Evolutionary conservation across 495 filamentous ascomycete genomes (phyloP).

Genomic region (Lophiostoma macrostomum): DNA sequence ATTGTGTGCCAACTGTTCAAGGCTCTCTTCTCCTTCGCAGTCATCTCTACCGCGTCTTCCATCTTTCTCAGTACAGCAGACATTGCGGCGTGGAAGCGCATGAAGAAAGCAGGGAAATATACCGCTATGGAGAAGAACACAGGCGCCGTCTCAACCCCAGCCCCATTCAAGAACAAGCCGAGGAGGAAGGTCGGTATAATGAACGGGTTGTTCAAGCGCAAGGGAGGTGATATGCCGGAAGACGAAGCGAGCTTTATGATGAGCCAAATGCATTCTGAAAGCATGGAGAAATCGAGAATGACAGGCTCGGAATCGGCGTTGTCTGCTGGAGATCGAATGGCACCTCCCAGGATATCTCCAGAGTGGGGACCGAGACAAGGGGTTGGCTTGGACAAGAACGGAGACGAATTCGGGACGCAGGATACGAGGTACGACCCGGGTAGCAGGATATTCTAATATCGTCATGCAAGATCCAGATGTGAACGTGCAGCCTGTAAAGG

Average conservation of each 20-base stretch:
- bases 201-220: neutral
- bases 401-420: no score
- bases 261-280: neutral
- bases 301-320: no score
- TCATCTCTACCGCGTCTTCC: neutral
- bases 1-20: constrained; percentile 12
- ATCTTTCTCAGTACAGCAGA: neutral
- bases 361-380: no score
- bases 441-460: no score
- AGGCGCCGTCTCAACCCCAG: neutral
- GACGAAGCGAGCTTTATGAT: constrained; percentile 5
- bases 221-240: neutral
- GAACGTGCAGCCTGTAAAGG: no score
- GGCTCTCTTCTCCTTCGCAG: constrained; percentile 1
- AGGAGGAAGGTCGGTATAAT: neutral
- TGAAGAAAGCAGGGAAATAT: constrained; percentile 3
- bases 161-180: neutral
- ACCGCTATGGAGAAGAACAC: neutral
- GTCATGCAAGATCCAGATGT: no score
- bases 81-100: neutral
- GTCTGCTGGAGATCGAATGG: no score
- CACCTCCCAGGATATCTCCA: no score
- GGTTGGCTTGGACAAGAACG: no score
- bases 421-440: no score
- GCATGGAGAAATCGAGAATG: no score